These are phyloP conservation scores for Kregervanrija fluxuum DNA, from an alignment of 805 yeast species.

Conservation along the genomic window DNA sequence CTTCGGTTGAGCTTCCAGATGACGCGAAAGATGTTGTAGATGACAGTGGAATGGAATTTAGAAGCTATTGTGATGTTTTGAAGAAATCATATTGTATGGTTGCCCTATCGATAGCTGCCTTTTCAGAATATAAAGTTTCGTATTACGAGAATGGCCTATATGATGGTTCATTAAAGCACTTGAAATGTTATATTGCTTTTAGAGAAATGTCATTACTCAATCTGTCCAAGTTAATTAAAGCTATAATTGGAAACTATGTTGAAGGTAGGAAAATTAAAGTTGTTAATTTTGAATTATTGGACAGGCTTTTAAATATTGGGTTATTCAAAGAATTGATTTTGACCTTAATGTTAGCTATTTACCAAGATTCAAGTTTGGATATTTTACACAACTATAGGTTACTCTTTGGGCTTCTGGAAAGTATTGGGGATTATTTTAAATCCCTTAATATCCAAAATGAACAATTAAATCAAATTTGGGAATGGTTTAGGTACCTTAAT, in stretches of 20 bases:
- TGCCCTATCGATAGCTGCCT: constrained; percentile 21
- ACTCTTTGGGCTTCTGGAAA: constrained; percentile 20
- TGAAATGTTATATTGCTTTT: constrained; percentile 19
- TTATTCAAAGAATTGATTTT: constrained; percentile 20
- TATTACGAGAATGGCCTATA: constrained; percentile 22
- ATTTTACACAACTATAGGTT: constrained; percentile 22
- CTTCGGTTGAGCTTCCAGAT: constrained; percentile 9
- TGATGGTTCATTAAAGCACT: constrained; percentile 17
- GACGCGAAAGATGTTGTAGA: constrained; percentile 5
- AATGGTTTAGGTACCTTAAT: constrained; percentile 28
- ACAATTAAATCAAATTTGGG: constrained; percentile 15
- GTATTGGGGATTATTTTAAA: constrained; percentile 13
- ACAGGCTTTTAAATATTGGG: constrained; percentile 16
- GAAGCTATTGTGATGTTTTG: constrained; percentile 14
- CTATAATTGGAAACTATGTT: constrained; percentile 10
- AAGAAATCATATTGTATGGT: constrained; percentile 21
- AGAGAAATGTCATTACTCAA: constrained; percentile 21
- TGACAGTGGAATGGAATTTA: constrained; percentile 9
- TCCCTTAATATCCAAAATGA: constrained; percentile 10
- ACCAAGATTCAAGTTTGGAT: constrained; percentile 24
- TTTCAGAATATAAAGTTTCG: constrained; percentile 17
- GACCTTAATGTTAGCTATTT: constrained; percentile 22
- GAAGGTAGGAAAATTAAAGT: constrained; percentile 7
- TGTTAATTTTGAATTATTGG: constrained; percentile 10
- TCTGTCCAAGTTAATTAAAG: constrained; percentile 15